These are phyloP conservation scores for Volvariella surrecta DNA, from an alignment of 1,284 basidiomycete genomes.

Conservation along the genomic window DNA sequence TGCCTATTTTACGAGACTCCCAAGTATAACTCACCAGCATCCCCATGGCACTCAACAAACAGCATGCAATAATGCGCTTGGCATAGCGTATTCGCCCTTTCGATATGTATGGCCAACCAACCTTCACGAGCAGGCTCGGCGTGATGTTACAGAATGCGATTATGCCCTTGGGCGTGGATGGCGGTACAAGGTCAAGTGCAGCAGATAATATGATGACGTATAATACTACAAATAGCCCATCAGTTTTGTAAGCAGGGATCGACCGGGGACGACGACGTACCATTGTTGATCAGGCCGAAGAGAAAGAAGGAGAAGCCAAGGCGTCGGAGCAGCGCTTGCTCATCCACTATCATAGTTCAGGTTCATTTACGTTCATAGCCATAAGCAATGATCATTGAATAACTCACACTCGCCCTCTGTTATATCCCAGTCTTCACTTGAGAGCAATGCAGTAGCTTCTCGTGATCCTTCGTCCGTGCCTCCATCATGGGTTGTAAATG, in stretches of 20 bases:
- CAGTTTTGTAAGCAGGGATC: background rate
- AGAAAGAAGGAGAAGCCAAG: conserved; percentile 51
- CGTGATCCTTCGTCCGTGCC: no score
- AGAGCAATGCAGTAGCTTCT: no score
- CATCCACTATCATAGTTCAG: conserved; percentile 12
- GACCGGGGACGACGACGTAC: conserved; percentile 18
- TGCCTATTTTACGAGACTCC: background rate
- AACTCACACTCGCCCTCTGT: no score
- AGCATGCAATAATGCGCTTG: conserved; percentile 71
- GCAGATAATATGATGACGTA: conserved; percentile 97
- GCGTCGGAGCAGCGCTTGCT: conserved; percentile 23
- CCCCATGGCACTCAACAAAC: conserved; percentile 63
- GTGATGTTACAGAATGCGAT: conserved; percentile 90
- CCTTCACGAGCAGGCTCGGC: conserved; percentile 76
- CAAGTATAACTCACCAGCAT: conserved; percentile 55
- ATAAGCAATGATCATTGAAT: background rate
- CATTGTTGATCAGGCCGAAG: conserved; percentile 55
- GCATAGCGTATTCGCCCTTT: conserved; percentile 77
- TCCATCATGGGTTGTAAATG: no score
- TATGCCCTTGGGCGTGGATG: conserved; percentile 86
- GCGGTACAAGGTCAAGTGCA: conserved; percentile 89
- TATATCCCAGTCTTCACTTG: no score
- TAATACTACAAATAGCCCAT: conserved; percentile 43
- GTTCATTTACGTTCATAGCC: background rate
- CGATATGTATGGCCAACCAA: conserved; percentile 89